Conservation (phyloP, 2,329 filamentous ascomycete species). For the Ceratocystis smalleyi region DNA sequence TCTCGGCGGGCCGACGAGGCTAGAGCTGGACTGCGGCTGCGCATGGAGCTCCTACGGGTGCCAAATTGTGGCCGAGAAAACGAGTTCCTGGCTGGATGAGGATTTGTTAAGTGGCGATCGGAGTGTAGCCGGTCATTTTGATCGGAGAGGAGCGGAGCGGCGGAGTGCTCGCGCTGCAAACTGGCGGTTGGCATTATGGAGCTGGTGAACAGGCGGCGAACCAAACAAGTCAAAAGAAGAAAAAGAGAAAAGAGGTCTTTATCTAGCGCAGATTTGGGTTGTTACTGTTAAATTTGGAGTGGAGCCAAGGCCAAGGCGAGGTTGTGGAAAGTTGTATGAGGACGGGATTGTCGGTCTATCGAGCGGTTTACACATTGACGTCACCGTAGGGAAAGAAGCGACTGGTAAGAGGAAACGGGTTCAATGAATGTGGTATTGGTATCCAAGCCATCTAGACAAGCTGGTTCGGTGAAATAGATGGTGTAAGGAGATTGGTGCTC, state of each 20-base stretch:
- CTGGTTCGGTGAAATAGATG: not conserved
- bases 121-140: not conserved
- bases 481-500: not conserved
- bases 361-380: slow-evolving; percentile 5
- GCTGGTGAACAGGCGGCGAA: no score
- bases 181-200: slow-evolving; percentile 2
- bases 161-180: slow-evolving; percentile 7
- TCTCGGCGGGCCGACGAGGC: slow-evolving; percentile 27
- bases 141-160: slow-evolving; percentile 12
- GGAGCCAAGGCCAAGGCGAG: not conserved
- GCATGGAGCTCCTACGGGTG: slow-evolving; percentile 44
- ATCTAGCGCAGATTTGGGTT: not conserved
- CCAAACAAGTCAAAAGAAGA: not conserved
- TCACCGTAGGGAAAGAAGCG: not conserved
- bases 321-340: not conserved
- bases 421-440: not conserved
- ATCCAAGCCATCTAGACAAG: slow-evolving; percentile 5
- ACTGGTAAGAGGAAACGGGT: not conserved
- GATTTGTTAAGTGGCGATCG: not conserved
- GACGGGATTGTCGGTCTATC: not conserved
- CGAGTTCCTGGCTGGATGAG: not conserved
- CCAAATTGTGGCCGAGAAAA: not conserved
- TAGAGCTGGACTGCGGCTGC: slow-evolving; percentile 52
- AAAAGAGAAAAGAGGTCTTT: not conserved
- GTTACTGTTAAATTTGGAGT: not conserved